phyloP scores from a whole-genome alignment of 2,329 filamentous ascomycete species.

The Fonsecaea multimorphosa region DNA sequence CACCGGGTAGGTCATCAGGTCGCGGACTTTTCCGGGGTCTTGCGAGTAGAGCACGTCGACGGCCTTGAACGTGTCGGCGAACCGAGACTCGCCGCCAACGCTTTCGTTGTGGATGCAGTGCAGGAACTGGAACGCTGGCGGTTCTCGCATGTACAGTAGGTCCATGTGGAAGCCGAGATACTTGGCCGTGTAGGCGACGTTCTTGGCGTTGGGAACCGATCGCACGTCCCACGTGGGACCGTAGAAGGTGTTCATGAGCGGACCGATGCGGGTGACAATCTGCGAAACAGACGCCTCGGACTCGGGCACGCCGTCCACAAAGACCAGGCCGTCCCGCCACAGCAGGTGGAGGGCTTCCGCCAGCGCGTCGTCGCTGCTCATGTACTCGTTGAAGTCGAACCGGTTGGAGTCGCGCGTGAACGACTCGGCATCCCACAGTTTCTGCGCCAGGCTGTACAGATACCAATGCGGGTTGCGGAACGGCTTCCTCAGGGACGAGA shows the following conservation, averaged over 20 bases:
- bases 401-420: conserved; percentile 60
- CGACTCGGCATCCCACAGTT: conserved; percentile 46
- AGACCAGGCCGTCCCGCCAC: conserved; percentile 72
- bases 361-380: conserved; percentile 65
- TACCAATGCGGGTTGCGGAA: conserved; percentile 36
- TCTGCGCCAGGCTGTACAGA: conserved; percentile 48
- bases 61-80: conserved; percentile 75
- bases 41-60: conserved; percentile 51
- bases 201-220: conserved; percentile 80
- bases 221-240: conserved; percentile 89
- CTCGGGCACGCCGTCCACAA: conserved; percentile 75
- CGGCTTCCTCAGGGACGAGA: conserved; percentile 20
- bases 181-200: conserved; percentile 86
- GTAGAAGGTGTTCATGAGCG: conserved; percentile 86
- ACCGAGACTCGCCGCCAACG: conserved; percentile 82
- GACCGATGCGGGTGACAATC: conserved; percentile 75
- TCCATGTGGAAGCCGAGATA: conserved; percentile 92
- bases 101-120: conserved; percentile 86
- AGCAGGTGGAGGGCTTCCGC: conserved; percentile 68
- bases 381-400: conserved; percentile 74
- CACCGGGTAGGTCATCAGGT: conserved; percentile 27
- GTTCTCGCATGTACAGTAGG: conserved; percentile 80
- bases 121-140: conserved; percentile 82
- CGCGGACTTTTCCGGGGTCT: conserved; percentile 41
- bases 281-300: conserved; percentile 68